Percentiles rank a stretch among this genome's conserved stretches.
These are phyloP conservation scores for Xylaria sp. DNA, from an alignment of 2,329 filamentous ascomycete species.

Conservation along the genomic window DNA sequence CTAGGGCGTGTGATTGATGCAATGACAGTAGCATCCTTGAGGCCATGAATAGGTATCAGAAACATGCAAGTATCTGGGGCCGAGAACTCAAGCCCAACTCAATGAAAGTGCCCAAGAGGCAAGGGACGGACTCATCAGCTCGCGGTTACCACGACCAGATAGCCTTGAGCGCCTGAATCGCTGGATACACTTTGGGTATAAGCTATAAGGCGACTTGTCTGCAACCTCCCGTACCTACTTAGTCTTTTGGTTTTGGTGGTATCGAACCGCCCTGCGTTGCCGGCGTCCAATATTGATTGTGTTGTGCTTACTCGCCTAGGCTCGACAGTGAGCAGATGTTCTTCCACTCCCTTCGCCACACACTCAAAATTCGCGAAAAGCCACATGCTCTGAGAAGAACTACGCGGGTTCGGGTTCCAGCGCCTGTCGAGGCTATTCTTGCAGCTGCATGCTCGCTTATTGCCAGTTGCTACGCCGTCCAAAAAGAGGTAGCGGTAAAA, in stretches of 20 bases:
- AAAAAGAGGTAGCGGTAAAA: conserved; percentile 31
- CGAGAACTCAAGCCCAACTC: conserved; percentile 7
- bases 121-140: not conserved
- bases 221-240: not conserved
- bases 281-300: conserved; percentile 5
- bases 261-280: not conserved
- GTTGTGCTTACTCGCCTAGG: not conserved
- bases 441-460: conserved; percentile 40
- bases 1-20: not conserved
- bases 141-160: too few species aligned
- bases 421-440: conserved; percentile 41
- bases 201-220: conserved; percentile 21
- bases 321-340: conserved; percentile 32
- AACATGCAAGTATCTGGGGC: not conserved
- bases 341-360: conserved; percentile 26
- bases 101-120: conserved; percentile 8
- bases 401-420: conserved; percentile 30
- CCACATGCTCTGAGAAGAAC: conserved; percentile 9
- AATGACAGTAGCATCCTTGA: not conserved
- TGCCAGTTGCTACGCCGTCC: conserved; percentile 40
- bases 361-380: conserved; percentile 10
- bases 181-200: too few species aligned
- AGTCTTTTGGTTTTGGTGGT: not conserved
- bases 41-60: too few species aligned
- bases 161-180: conserved; percentile 1